These are phyloP conservation scores for Prunus dulcis DNA, from an alignment of 306 rosid species.

Conservation along the genomic window DNA sequence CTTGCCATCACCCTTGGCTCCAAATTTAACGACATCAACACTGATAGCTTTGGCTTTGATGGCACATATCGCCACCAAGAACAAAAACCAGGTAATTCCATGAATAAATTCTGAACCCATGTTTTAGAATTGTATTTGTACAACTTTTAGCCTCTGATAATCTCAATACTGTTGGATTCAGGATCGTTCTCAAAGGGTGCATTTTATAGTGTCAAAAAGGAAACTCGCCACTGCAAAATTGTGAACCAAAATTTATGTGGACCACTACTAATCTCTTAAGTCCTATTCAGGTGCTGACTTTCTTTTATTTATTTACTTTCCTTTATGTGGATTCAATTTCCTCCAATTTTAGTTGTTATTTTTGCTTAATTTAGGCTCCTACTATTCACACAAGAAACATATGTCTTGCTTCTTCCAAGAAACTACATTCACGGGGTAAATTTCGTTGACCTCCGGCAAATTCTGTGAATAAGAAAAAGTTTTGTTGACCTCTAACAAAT, in stretches of 20 bases:
- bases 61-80: background rate
- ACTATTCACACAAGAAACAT: background rate
- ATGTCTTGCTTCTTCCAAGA: background rate
- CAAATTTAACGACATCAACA: background rate
- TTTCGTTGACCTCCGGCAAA: background rate
- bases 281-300: background rate
- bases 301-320: background rate
- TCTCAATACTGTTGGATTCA: background rate
- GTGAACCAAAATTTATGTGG: background rate
- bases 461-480: too few relatives aligned
- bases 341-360: background rate
- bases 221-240: background rate
- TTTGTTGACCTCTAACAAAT: too few relatives aligned
- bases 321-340: background rate
- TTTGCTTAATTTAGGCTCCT: background rate
- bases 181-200: background rate
- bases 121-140: background rate
- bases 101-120: background rate
- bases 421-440: background rate
- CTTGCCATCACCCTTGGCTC: background rate
- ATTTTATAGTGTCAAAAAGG: background rate
- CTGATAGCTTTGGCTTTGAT: background rate
- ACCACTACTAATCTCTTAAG: background rate
- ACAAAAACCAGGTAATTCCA: background rate
- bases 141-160: background rate